A percentile compares a stretch with the other conserved stretches of the same genome.
Conservation (phyloP, 768 basidiomycete species). For the Podaxis sp. region DNA sequence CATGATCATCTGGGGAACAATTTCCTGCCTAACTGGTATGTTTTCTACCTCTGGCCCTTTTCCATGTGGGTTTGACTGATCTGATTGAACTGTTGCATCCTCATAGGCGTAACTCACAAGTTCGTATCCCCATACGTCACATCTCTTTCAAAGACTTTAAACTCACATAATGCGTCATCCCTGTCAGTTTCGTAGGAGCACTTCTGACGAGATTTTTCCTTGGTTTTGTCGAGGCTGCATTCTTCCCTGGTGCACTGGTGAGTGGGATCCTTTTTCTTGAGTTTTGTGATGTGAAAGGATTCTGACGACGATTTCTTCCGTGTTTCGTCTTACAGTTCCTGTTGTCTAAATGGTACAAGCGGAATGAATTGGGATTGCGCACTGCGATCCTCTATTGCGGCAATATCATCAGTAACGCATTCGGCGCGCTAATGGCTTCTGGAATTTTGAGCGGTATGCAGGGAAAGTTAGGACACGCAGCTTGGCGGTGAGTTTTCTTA, state of each 20-base stretch:
- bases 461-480: constrained; percentile 66
- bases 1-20: constrained; percentile 71
- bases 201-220: constrained; percentile 76
- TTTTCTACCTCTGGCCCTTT: not conserved
- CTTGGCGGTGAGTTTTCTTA: constrained; percentile 60
- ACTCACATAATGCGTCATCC: not conserved
- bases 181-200: constrained; percentile 59
- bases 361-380: constrained; percentile 67
- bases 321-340: constrained; percentile 36
- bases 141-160: not conserved
- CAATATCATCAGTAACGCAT: constrained; percentile 79
- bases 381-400: constrained; percentile 74
- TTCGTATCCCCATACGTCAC: constrained; percentile 14
- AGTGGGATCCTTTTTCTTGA: constrained; percentile 9
- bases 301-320: not conserved
- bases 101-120: constrained; percentile 36
- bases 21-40: constrained; percentile 50
- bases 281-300: not conserved
- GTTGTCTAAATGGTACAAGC: constrained; percentile 77
- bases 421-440: constrained; percentile 78
- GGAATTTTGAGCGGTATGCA: constrained; percentile 76
- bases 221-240: constrained; percentile 65
- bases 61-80: not conserved
- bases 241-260: constrained; percentile 61
- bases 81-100: constrained; percentile 1